Evolutionary conservation across 2,329 filamentous ascomycete genomes (phyloP), one percentile per base, ranked within the genome.

Genomic region (Coleophoma eucalyptorum): DNA sequence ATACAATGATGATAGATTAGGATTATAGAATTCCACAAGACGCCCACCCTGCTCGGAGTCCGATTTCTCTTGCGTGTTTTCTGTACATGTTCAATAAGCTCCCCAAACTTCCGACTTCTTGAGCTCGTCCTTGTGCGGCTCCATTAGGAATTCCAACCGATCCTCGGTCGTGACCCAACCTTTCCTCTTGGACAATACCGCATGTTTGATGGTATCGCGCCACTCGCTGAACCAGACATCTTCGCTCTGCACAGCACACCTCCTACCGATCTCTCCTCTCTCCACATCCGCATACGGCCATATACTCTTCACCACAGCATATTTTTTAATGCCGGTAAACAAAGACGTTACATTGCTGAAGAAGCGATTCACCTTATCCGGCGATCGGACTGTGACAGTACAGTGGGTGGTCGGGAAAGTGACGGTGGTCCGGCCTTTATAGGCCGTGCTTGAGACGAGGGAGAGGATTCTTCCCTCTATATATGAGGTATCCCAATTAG

Each of bases 1-100:
- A 97, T 73, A 96, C 91, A 15, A 97, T 97, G 90, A 76, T 91
- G 64, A 79, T 91, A 62, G 84, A 65, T 58, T 65, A 60, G 26
- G 26, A 26, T 26, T 26, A 26, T 8, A 26, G 6, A 26, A 26
- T 26, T 26, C 26, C 26, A 26, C 26, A 26, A 26, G 26, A 26
- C 26, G 26, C 26, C n/a, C 26, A 26, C 26, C 26, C 2, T n/a
- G 26, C 26, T 26, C 26, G 26, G 5, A 26, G 26, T 26, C 26
- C 26, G 26, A 26, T 26, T 26, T 26, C 26, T 26, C 26, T 3
- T 26, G 26, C 26, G 26, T 26, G 3, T 26, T 26, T 8, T 26
- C 26, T 26, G 26, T 5, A 5, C 26, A 26, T 26, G 26, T n/a
- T 21, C 37, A 48, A 33, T 1, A 48, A 20, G 31, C 16, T 5